phyloP scores from a whole-genome alignment of 345 rosid genomes.

The rapeseed (Brassica napus) region DNA sequence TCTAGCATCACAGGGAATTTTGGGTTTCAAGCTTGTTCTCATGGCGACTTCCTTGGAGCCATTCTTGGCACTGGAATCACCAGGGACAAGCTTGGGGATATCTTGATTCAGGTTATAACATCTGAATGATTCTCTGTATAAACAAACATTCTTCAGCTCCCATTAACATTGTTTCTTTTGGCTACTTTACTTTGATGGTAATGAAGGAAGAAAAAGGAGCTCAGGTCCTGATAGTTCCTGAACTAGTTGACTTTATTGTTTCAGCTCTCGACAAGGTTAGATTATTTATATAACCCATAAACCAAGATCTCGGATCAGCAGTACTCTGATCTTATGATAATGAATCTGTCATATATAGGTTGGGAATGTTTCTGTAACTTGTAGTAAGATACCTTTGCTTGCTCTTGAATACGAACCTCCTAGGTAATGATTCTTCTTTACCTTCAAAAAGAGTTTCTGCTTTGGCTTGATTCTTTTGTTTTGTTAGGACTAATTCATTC shows the following conservation, averaged over 20 bases:
- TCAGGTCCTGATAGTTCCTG: constrained; percentile 71
- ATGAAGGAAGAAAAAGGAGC: constrained; percentile 86
- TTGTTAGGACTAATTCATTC: constrained; percentile 70
- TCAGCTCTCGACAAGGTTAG: constrained; percentile 78
- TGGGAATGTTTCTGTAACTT: constrained; percentile 80
- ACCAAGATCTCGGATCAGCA: constrained; percentile 4
- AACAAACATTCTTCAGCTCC: not conserved
- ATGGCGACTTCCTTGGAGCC: constrained; percentile 92
- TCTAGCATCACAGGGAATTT: constrained; percentile 79
- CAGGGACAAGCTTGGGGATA: constrained; percentile 88
- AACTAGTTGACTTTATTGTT: constrained; percentile 76
- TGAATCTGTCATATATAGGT: constrained; percentile 50
- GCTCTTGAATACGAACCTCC: constrained; percentile 90
- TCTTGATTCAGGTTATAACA: constrained; percentile 66
- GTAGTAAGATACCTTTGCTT: constrained; percentile 73
- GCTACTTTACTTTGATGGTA: constrained; percentile 4
- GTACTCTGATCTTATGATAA: not conserved
- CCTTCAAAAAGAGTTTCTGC: not conserved
- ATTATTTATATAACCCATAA: not conserved
- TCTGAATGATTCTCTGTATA: constrained; percentile 9
- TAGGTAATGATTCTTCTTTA: constrained; percentile 43
- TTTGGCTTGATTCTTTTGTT: not conserved
- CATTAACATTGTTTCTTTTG: constrained; percentile 11
- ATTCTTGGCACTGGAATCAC: constrained; percentile 90
- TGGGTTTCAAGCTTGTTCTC: constrained; percentile 74